Conservation (phyloP, 2,329 filamentous ascomycete species). For the Fusarium chaquense region DNA sequence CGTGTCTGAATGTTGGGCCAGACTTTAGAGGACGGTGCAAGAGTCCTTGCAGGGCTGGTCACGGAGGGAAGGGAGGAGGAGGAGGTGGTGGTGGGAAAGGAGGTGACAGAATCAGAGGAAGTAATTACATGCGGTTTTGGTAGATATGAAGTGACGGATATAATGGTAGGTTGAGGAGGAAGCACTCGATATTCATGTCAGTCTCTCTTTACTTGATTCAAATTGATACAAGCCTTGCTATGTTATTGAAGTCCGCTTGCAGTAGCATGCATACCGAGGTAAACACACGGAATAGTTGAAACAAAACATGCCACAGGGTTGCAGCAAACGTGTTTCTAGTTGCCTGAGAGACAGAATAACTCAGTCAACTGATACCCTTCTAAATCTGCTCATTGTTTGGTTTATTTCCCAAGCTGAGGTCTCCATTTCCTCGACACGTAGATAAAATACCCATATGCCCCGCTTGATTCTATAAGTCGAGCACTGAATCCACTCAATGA, state of each 20-base stretch:
- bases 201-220: slow-evolving; percentile 2
- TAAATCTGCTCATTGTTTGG: too few relatives aligned
- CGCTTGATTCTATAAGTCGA: not conserved
- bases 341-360: too few relatives aligned
- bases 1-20: slow-evolving; percentile 55
- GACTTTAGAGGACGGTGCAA: slow-evolving; percentile 57
- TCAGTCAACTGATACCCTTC: too few relatives aligned
- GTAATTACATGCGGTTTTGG: slow-evolving; percentile 22
- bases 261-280: too few relatives aligned
- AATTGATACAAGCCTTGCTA: slow-evolving; percentile 13
- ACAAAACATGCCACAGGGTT: too few relatives aligned
- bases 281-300: too few relatives aligned
- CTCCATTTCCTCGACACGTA: not conserved
- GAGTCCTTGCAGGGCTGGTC: slow-evolving; percentile 51
- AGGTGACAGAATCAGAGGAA: slow-evolving; percentile 17
- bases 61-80: not conserved
- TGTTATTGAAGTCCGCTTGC: not conserved
- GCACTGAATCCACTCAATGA: not conserved
- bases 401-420: too few relatives aligned
- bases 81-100: not conserved
- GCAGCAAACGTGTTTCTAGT: too few relatives aligned
- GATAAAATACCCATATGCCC: not conserved
- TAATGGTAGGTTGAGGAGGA: slow-evolving; percentile 1
- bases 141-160: not conserved
- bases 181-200: not conserved